Conservation (phyloP, 1,139 yeast genomes). For the Lodderomyces elongisporus region DNA sequence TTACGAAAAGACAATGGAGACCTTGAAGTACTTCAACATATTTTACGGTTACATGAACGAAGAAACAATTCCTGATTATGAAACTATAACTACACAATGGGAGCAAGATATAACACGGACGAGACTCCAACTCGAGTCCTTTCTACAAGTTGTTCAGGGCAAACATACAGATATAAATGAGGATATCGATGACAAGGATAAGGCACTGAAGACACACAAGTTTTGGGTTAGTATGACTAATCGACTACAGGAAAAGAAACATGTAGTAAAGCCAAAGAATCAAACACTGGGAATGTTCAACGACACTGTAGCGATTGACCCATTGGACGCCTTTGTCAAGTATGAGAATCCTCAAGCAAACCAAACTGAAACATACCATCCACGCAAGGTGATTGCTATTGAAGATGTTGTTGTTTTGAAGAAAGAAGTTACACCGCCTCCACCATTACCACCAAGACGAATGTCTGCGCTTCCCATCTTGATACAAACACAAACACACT, state of each 20-base stretch:
- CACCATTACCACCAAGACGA: constrained; percentile 15
- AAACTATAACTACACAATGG: constrained; percentile 30
- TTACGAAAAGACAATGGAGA: constrained; percentile 22
- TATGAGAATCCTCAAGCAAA: constrained; percentile 26
- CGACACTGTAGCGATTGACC: constrained; percentile 30
- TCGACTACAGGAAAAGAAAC: constrained; percentile 20
- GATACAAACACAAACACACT: constrained; percentile 13
- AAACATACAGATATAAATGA: constrained; percentile 30
- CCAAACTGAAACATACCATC: constrained; percentile 28
- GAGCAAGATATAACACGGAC: constrained; percentile 27
- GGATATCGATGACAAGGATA: constrained; percentile 29
- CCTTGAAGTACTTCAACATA: constrained; percentile 27
- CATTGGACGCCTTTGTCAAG: constrained; percentile 26
- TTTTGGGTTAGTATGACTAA: constrained; percentile 25
- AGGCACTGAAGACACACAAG: constrained; percentile 21
- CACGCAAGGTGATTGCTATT: constrained; percentile 18
- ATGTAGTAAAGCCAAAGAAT: constrained; percentile 26
- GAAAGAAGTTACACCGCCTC: constrained; percentile 24
- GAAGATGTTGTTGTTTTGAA: constrained; percentile 19
- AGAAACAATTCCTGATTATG: constrained; percentile 15
- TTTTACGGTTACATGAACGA: constrained; percentile 33
- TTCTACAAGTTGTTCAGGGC: constrained; percentile 24
- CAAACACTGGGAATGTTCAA: constrained; percentile 28
- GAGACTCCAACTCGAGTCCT: constrained; percentile 34
- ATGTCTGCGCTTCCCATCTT: no score